A percentile compares a stretch with the other conserved stretches of the same genome.
Evolutionary conservation across 768 basidiomycete species (phyloP).

Genomic region (Mycena rosella): DNA sequence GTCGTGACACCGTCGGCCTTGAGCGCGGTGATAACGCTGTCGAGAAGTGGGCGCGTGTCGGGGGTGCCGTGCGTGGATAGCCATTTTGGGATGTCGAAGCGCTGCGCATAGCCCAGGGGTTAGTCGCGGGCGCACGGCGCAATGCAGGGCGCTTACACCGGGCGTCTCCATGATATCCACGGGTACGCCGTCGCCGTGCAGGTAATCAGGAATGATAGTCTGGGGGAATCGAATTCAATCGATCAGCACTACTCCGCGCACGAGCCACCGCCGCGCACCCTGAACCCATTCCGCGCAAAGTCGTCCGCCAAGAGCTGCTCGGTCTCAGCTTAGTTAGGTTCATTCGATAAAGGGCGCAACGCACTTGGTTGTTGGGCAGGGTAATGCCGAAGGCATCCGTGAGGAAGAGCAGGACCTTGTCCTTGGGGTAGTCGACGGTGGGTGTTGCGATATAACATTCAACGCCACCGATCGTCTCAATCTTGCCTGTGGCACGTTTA

Average conservation of each 20-base stretch:
- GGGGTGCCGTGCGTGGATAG: constrained; percentile 41
- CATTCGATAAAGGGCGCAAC: neutral
- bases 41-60: constrained; percentile 41
- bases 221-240: constrained; percentile 25
- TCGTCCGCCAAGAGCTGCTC: constrained; percentile 20
- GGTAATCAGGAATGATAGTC: constrained; percentile 49
- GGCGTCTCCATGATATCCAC: neutral
- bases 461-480: constrained; percentile 50
- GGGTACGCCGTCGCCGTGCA: constrained; percentile 51
- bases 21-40: constrained; percentile 47
- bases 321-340: neutral
- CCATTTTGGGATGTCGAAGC: constrained; percentile 49
- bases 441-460: constrained; percentile 68
- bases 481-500: neutral
- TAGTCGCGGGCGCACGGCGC: neutral
- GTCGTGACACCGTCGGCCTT: constrained; percentile 48
- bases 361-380: constrained; percentile 38
- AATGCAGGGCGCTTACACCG: neutral
- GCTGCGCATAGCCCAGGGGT: neutral
- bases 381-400: constrained; percentile 66
- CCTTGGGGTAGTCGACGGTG: constrained; percentile 60
- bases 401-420: constrained; percentile 69
- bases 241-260: neutral
- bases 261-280: neutral
- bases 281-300: constrained; percentile 27